These are phyloP conservation scores for Suillus plorans DNA, from an alignment of 768 basidiomycete species.

Conservation along the genomic window DNA sequence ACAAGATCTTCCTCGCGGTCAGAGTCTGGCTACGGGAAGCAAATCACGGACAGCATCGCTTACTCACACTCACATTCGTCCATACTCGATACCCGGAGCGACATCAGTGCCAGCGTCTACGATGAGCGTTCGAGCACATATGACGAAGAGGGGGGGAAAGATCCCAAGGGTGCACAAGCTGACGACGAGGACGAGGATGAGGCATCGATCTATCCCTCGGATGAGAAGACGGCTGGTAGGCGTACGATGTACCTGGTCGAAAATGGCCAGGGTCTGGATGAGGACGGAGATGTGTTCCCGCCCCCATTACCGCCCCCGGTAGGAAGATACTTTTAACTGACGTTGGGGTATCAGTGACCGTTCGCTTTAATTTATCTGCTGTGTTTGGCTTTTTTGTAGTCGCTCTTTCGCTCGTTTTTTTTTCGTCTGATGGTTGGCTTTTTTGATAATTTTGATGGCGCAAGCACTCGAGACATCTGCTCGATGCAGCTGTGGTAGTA, in stretches of 20 bases:
- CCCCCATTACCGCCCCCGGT: not conserved
- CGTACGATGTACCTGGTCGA: constrained; percentile 35
- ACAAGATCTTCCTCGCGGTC: constrained; percentile 22
- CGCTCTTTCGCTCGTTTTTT: constrained; percentile 9
- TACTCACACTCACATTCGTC: not conserved
- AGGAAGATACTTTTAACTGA: constrained; percentile 1
- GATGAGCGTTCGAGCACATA: constrained; percentile 14
- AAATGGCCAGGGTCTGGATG: constrained; percentile 24
- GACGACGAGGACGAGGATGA: constrained; percentile 29
- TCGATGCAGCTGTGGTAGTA: not conserved
- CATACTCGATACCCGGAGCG: not conserved
- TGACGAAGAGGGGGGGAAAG: not conserved
- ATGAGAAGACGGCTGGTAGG: constrained; percentile 32
- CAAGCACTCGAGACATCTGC: not conserved
- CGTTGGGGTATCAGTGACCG: constrained; percentile 1
- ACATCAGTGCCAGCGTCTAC: not conserved
- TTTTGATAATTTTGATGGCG: not conserved
- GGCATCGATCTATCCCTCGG: constrained; percentile 25
- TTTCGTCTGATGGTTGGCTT: not conserved
- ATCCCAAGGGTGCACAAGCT: not conserved
- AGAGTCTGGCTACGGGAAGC: constrained; percentile 22
- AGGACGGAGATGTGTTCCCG: constrained; percentile 3
- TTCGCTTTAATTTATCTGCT: constrained; percentile 27
- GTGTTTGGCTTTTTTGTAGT: constrained; percentile 25
- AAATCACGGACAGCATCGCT: constrained; percentile 7